Percentiles rank a stretch among this genome's conserved stretches.
phyloP scores from a whole-genome alignment of 768 basidiomycete genomes.

The Termitomyces sp. region DNA sequence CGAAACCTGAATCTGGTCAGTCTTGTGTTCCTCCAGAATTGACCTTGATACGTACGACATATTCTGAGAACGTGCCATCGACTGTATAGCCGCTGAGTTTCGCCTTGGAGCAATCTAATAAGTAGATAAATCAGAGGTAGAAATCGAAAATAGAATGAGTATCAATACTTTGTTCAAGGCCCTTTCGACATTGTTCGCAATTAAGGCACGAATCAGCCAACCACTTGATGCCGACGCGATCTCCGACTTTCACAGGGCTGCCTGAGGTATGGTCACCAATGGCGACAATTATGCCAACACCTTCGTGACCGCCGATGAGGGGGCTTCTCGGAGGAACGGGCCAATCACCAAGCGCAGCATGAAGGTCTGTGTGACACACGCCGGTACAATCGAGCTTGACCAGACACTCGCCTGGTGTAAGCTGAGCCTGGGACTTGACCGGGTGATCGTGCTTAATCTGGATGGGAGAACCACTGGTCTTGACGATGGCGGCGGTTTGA shows the following conservation, averaged over 20 bases:
- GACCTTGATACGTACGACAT: conserved; percentile 38
- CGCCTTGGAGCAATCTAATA: conserved; percentile 52
- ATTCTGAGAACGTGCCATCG: conserved; percentile 75
- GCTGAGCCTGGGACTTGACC: conserved; percentile 50
- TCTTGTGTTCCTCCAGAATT: background rate
- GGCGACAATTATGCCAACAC: conserved; percentile 77
- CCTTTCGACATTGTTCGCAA: conserved; percentile 74
- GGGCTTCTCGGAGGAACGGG: conserved; percentile 61
- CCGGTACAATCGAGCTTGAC: conserved; percentile 74
- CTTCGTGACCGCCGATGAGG: conserved; percentile 82
- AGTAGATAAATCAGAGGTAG: background rate
- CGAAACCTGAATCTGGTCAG: conserved; percentile 40
- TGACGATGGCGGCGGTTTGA: conserved; percentile 40
- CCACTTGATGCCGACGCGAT: conserved; percentile 84
- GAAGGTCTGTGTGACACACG: conserved; percentile 86
- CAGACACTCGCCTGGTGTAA: conserved; percentile 67
- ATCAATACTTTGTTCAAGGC: conserved; percentile 69
- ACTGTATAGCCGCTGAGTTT: conserved; percentile 66
- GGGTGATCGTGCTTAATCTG: conserved; percentile 42
- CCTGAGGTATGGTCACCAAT: conserved; percentile 60
- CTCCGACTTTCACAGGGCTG: conserved; percentile 66
- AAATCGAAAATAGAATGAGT: background rate
- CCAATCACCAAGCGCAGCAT: conserved; percentile 77
- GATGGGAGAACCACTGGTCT: conserved; percentile 26
- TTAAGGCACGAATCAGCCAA: conserved; percentile 65